phyloP scores from a whole-genome alignment of 805 yeast species.

The Naumovozyma baii region DNA sequence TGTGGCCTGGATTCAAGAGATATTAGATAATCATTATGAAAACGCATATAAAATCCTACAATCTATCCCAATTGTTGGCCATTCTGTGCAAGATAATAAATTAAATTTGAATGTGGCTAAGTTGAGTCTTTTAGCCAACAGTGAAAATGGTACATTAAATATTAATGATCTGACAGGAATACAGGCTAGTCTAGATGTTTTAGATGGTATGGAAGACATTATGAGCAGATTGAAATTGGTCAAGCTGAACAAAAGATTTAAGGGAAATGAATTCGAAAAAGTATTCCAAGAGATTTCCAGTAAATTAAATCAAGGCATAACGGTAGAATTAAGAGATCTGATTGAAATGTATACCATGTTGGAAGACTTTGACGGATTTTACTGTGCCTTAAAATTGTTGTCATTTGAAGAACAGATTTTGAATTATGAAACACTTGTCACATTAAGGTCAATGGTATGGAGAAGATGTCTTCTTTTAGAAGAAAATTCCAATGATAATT shows the following conservation, averaged over 20 bases:
- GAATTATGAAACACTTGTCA: slow-evolving; percentile 27
- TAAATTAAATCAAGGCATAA: slow-evolving; percentile 25
- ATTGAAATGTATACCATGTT: slow-evolving; percentile 44
- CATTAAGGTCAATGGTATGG: slow-evolving; percentile 41
- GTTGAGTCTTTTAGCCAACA: slow-evolving; percentile 45
- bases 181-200: slow-evolving; percentile 39
- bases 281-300: slow-evolving; percentile 19
- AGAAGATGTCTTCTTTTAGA: slow-evolving; percentile 46
- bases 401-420: slow-evolving; percentile 28
- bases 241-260: slow-evolving; percentile 18
- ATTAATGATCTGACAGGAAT: slow-evolving; percentile 32
- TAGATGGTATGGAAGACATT: slow-evolving; percentile 41
- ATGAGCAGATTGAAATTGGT: slow-evolving; percentile 21
- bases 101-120: slow-evolving; percentile 65
- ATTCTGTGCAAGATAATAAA: slow-evolving; percentile 35
- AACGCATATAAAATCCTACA: slow-evolving; percentile 43
- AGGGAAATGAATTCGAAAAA: slow-evolving; percentile 12
- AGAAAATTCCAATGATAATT: slow-evolving; percentile 43
- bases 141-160: slow-evolving; percentile 5
- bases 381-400: slow-evolving; percentile 43
- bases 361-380: slow-evolving; percentile 31
- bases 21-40: slow-evolving; percentile 41
- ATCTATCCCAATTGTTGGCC: slow-evolving; percentile 35
- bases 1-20: slow-evolving; percentile 65
- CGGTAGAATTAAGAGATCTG: slow-evolving; percentile 37